Base-by-base conservation (phyloP, 2,329 filamentous ascomycete species). In the Lachnellula willkommii region DNA sequence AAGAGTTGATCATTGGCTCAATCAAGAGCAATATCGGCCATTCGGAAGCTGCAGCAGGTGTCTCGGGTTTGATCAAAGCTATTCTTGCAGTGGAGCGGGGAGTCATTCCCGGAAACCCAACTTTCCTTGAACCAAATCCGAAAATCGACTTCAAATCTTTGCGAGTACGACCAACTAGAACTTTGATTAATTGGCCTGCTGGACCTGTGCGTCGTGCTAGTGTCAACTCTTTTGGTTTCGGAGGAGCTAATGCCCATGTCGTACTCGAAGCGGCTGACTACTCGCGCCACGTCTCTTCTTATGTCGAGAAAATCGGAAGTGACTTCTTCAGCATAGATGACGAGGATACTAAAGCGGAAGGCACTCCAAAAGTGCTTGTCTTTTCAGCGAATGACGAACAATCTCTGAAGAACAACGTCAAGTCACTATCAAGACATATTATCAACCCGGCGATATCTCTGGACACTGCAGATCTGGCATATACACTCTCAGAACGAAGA, bases 201-300 rank as follows among this genome's bases (percentile, higher is more conserved):
- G 22, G 22, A 22, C 47, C 12, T 28, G 78, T 79, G 69, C 74
- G 74, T 55, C 76, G 74, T 60, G 72, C 78, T 55, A 79, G 76
- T 59, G 54, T 68, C 14, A 67, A 66, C 49, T 59, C 52, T 5
- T 68, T 67, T 49, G 65, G 65, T 20, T 63, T 60, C 40, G 66
- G 64, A 42, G 65, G 65, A 2, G 57, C 61, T 1, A 47, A 47
- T 39, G 39, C 53, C 8, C 55, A 57, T 24, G 24, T n/a, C 32
- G 40, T 43, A 15, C n/a, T 43, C 3, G 40, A 43, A 20, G 40
- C 14, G 12, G 15, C 17, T 4, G 15, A 43, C 12, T 8, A 20
- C 14, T 17, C 14, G 14, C 40, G 14, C 8, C 40, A 20, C 14
- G 40, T 47, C 6, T 46, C 51, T 50, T 14, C 35, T 39, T 26